Evolutionary conservation across 2,329 filamentous ascomycete species (phyloP).

Genomic region (Fusarium sp.): DNA sequence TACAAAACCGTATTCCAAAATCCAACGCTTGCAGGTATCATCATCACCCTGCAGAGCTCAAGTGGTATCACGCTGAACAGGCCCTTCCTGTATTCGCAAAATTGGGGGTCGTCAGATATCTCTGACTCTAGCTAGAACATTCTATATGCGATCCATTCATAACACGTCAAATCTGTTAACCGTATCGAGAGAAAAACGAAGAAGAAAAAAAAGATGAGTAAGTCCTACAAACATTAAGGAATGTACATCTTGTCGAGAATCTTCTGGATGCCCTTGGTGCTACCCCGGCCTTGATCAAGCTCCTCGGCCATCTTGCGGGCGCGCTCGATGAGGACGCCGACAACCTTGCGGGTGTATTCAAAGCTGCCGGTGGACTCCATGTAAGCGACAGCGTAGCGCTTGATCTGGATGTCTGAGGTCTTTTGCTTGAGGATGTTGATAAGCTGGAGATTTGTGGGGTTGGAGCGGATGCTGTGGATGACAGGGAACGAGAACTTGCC

Average conservation of each 20-base stretch:
- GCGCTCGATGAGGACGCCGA: constrained; percentile 73
- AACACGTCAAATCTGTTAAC: constrained; percentile 39
- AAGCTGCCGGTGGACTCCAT: constrained; percentile 94
- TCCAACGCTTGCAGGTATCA: constrained; percentile 22
- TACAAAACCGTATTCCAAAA: constrained; percentile 8
- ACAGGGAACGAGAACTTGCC: constrained; percentile 97
- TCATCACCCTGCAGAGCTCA: constrained; percentile 14
- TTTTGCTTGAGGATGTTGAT: constrained; percentile 95
- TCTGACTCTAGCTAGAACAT: constrained; percentile 41
- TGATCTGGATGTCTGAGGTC: constrained; percentile 87
- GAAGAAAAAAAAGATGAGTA: not conserved
- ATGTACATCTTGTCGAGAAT: constrained; percentile 77
- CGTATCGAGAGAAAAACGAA: constrained; percentile 13
- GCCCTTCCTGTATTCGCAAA: constrained; percentile 24
- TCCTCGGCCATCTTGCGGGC: constrained; percentile 73
- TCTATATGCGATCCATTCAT: constrained; percentile 47
- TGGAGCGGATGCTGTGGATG: constrained; percentile 88
- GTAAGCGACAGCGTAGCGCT: constrained; percentile 89
- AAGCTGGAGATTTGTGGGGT: constrained; percentile 80
- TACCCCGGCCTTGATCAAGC: constrained; percentile 72
- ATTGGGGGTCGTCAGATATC: constrained; percentile 22
- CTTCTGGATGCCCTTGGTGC: constrained; percentile 69
- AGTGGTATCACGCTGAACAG: constrained; percentile 39
- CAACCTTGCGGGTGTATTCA: constrained; percentile 80
- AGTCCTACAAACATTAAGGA: constrained; percentile 14